A percentile compares a stretch with the other conserved stretches of the same genome.
Evolutionary conservation across 2,329 filamentous ascomycete species (phyloP).

Genomic region (Alternaria arborescens): DNA sequence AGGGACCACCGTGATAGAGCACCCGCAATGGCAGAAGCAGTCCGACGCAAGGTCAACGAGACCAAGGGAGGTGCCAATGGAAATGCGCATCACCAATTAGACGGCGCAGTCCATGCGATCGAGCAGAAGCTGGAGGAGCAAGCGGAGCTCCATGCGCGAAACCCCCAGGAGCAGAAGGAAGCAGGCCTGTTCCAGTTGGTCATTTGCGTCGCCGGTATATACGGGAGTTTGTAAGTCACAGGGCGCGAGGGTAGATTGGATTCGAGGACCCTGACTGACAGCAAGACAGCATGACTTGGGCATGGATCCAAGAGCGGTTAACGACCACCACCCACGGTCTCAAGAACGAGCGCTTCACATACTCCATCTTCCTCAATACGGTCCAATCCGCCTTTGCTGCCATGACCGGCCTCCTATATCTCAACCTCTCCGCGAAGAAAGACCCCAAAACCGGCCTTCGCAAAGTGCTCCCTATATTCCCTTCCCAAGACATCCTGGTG

Average conservation of each 20-base stretch:
- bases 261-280: constrained; percentile 14
- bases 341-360: constrained; percentile 75
- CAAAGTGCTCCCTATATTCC: constrained; percentile 71
- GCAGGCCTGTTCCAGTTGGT: constrained; percentile 77
- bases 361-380: constrained; percentile 94
- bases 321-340: constrained; percentile 88
- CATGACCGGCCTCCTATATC: constrained; percentile 81
- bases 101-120: constrained; percentile 38
- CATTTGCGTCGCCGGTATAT: constrained; percentile 92
- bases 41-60: constrained; percentile 36
- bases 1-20: background rate
- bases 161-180: constrained; percentile 47
- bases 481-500: constrained; percentile 74
- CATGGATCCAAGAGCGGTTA: constrained; percentile 94
- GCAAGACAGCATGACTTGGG: constrained; percentile 81
- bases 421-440: constrained; percentile 69
- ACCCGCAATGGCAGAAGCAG: constrained; percentile 39
- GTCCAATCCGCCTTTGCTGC: constrained; percentile 92
- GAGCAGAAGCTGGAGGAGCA: constrained; percentile 44
- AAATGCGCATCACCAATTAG: constrained; percentile 30
- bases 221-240: constrained; percentile 83
- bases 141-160: constrained; percentile 42
- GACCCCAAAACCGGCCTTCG: constrained; percentile 44
- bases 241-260: background rate
- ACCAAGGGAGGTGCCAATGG: constrained; percentile 35